A percentile compares a stretch with the other conserved stretches of the same genome.
phyloP scores from a whole-genome alignment of 768 basidiomycete species.

The Mrakia gelida region DNA sequence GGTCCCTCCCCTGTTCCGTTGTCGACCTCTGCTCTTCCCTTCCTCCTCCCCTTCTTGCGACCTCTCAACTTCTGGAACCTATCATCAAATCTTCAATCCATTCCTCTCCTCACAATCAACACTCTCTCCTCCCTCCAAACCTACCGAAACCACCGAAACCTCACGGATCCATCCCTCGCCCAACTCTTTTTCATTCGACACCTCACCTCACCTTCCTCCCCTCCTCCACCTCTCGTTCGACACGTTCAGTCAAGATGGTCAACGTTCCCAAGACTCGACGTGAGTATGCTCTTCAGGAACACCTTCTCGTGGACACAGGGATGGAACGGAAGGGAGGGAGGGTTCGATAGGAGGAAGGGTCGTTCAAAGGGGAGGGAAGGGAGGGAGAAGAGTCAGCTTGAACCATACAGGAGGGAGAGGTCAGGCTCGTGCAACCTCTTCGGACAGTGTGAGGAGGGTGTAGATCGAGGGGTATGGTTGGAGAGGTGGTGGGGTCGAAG shows the following conservation, averaged over 20 bases:
- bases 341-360: neutral
- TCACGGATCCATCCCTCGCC: neutral
- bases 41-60: too few relatives aligned
- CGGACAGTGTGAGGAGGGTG: neutral
- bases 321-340: neutral
- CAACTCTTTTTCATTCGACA: neutral
- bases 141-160: neutral
- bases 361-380: neutral
- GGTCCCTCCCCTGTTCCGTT: neutral
- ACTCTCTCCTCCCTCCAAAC: neutral
- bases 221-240: neutral
- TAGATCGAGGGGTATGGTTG: neutral
- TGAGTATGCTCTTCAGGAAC: neutral
- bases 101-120: neutral
- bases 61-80: neutral
- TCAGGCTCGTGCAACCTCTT: neutral
- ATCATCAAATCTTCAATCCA: neutral
- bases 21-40: neutral
- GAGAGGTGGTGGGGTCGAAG: neutral
- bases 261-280: conserved; percentile 34
- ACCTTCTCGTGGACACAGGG: neutral
- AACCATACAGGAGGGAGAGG: neutral
- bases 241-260: conserved; percentile 27
- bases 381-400: neutral
- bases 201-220: neutral